Evolutionary conservation across 1,284 basidiomycete species (phyloP).

Genomic region (Sanguinoderma infundibulare): DNA sequence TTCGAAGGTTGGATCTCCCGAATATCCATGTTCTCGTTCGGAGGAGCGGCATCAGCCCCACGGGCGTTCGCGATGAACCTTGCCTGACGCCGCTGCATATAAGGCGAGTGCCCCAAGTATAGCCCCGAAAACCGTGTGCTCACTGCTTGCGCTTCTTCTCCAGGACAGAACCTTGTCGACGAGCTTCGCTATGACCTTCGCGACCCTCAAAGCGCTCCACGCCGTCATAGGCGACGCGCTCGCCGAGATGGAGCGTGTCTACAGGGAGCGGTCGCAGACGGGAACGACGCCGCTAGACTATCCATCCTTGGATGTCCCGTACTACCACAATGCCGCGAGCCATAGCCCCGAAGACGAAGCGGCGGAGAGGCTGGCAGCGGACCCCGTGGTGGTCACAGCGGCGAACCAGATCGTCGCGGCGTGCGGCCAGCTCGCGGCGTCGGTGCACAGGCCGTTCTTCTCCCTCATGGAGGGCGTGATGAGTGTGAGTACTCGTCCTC

Average conservation of each 20-base stretch:
- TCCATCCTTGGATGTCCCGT: slow-evolving; percentile 58
- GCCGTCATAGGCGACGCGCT: slow-evolving; percentile 68
- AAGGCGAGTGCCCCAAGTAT: too few species aligned
- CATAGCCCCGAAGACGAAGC: slow-evolving; percentile 12
- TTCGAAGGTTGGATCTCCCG: too few species aligned
- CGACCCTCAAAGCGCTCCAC: slow-evolving; percentile 64
- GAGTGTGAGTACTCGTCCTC: slow-evolving; percentile 48
- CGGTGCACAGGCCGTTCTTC: slow-evolving; percentile 68
- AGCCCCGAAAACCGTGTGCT: too few species aligned
- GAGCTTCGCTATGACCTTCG: slow-evolving; percentile 51
- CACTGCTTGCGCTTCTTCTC: too few species aligned
- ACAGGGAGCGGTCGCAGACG: slow-evolving; percentile 46
- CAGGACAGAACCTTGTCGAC: neutral
- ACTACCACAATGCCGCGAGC: slow-evolving; percentile 41
- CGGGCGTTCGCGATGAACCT: too few species aligned
- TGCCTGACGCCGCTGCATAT: too few species aligned
- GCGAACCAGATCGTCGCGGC: slow-evolving; percentile 68
- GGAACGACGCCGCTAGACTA: slow-evolving; percentile 61
- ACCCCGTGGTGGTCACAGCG: slow-evolving; percentile 57
- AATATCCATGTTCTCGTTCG: too few species aligned
- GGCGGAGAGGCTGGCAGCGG: slow-evolving; percentile 18
- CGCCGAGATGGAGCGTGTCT: slow-evolving; percentile 67
- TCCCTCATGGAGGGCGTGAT: slow-evolving; percentile 68
- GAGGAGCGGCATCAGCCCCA: too few species aligned
- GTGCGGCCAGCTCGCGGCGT: slow-evolving; percentile 63